Percentiles rank a stretch among this genome's conserved stretches.
phyloP scores from a whole-genome alignment of 1,284 basidiomycete species.

The Irpex rosettiformis region DNA sequence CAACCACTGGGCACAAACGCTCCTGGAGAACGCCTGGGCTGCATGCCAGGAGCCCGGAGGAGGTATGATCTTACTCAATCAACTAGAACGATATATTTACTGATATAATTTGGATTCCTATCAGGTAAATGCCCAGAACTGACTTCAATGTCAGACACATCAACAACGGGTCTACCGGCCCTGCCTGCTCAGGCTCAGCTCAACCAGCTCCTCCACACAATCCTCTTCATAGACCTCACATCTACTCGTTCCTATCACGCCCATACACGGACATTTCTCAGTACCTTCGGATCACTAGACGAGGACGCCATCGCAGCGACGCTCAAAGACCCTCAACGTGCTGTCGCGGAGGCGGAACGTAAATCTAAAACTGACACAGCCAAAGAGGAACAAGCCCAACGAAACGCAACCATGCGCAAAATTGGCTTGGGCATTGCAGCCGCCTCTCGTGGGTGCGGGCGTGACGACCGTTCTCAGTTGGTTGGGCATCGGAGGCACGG shows the following conservation, averaged over 20 bases:
- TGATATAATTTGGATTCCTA: constrained; percentile 1
- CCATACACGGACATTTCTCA: constrained; percentile 48
- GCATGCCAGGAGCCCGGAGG: constrained; percentile 44
- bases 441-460: constrained; percentile 55
- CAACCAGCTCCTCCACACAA: constrained; percentile 40
- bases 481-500: constrained; percentile 52
- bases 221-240: constrained; percentile 50
- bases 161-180: constrained; percentile 36
- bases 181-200: constrained; percentile 36
- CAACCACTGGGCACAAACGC: constrained; percentile 42
- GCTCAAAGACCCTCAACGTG: constrained; percentile 46
- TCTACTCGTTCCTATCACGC: constrained; percentile 48
- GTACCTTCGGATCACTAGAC: constrained; percentile 37
- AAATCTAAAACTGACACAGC: constrained; percentile 40
- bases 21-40: constrained; percentile 44
- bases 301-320: constrained; percentile 43
- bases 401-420: constrained; percentile 38
- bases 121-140: constrained; percentile 38
- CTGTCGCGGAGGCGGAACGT: constrained; percentile 42
- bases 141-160: constrained; percentile 43
- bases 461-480: constrained; percentile 46
- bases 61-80: constrained; percentile 26
- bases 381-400: constrained; percentile 39
- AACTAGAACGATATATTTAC: neutral
- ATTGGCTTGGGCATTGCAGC: constrained; percentile 53